These are phyloP conservation scores for Hawksworthiomyces lignivorus DNA, from an alignment of 2,329 filamentous ascomycete species.

Conservation along the genomic window DNA sequence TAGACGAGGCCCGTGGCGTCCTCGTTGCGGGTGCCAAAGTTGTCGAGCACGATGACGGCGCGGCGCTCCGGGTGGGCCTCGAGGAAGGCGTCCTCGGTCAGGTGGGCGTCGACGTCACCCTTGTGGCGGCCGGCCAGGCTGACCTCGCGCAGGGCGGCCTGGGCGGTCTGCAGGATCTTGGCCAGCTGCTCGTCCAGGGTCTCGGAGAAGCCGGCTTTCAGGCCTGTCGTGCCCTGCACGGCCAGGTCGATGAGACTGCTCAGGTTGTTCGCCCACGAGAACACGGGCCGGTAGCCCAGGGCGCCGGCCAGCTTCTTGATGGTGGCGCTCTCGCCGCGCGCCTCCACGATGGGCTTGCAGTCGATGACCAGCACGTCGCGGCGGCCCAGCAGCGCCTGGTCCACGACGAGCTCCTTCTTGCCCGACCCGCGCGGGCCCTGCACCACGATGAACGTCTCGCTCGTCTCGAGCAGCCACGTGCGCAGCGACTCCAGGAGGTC, in stretches of 20 bases:
- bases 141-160: slow-evolving; percentile 69
- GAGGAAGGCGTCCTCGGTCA: slow-evolving; percentile 79
- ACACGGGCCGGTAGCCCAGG: slow-evolving; percentile 87
- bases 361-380: slow-evolving; percentile 79
- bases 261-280: slow-evolving; percentile 93
- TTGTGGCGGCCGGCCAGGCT: slow-evolving; percentile 63
- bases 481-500: slow-evolving; percentile 74
- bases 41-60: slow-evolving; percentile 82
- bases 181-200: slow-evolving; percentile 81
- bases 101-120: slow-evolving; percentile 41
- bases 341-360: slow-evolving; percentile 88
- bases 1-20: slow-evolving; percentile 56
- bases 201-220: slow-evolving; percentile 91
- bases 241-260: slow-evolving; percentile 89
- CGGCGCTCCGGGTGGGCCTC: slow-evolving; percentile 80
- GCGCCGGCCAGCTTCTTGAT: slow-evolving; percentile 73
- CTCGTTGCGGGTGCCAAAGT: slow-evolving; percentile 75
- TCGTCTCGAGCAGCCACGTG: slow-evolving; percentile 79
- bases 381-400: slow-evolving; percentile 70
- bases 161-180: slow-evolving; percentile 83
- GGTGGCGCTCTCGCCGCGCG: slow-evolving; percentile 76
- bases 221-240: slow-evolving; percentile 85
- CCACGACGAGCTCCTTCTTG: slow-evolving; percentile 79
- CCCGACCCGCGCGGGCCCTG: slow-evolving; percentile 88
- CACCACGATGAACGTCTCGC: slow-evolving; percentile 87